Conservation (phyloP, 2,329 filamentous ascomycete genomes). For the Purpureocillium takamizusanense region DNA sequence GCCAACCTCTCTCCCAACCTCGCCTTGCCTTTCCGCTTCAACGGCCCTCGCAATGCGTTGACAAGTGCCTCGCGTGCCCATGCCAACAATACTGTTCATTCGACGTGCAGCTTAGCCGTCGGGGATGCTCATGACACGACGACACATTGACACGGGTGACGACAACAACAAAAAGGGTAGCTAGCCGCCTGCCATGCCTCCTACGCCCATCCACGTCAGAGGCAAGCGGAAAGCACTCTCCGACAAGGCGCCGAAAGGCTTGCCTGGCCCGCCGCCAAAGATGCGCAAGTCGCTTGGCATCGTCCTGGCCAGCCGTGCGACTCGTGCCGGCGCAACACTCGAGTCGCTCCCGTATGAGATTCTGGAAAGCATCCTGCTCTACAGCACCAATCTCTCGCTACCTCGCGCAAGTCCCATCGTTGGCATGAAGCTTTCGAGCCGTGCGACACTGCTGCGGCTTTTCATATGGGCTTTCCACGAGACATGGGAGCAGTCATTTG, state of each 20-base stretch:
- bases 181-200: slow-evolving; percentile 25
- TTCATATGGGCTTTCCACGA: slow-evolving; percentile 26
- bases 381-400: slow-evolving; percentile 39
- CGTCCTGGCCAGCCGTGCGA: slow-evolving; percentile 18
- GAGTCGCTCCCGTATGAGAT: slow-evolving; percentile 40
- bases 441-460: slow-evolving; percentile 25
- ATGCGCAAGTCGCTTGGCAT: slow-evolving; percentile 18
- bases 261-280: slow-evolving; percentile 11
- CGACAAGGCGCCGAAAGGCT: slow-evolving; percentile 6
- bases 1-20: no score
- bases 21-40: no score
- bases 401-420: slow-evolving; percentile 34
- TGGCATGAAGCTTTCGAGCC: slow-evolving; percentile 35
- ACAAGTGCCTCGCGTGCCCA: no score
- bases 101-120: no score
- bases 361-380: slow-evolving; percentile 41
- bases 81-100: no score
- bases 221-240: slow-evolving; percentile 30
- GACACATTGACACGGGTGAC: no score
- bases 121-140: no score
- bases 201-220: slow-evolving; percentile 39
- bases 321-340: slow-evolving; percentile 15
- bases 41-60: no score
- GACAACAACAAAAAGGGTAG: no score
- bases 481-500: slow-evolving; percentile 30